Evolutionary conservation across 2,329 filamentous ascomycete species (phyloP).

Genomic region (Calonectria fujianensis): DNA sequence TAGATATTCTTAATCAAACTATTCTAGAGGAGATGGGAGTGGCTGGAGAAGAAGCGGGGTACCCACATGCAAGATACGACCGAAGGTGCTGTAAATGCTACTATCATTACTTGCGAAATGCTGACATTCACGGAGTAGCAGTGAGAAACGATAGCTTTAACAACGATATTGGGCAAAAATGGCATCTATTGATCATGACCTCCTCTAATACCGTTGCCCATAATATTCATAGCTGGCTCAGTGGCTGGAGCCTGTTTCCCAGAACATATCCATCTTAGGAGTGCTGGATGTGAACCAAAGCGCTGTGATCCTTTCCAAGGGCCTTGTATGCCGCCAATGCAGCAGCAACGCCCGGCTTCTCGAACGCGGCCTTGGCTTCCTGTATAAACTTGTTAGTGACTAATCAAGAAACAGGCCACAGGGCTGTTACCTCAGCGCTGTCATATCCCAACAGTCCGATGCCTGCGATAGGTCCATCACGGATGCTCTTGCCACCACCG

Average conservation of each 20-base stretch:
- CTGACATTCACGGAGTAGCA: not conserved
- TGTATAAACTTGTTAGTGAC: not conserved
- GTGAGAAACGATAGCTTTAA: not conserved
- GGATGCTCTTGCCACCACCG: conserved; percentile 27
- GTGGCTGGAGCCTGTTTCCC: not conserved
- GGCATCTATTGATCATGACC: not conserved
- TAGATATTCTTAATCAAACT: too few species aligned
- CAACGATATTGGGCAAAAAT: not conserved
- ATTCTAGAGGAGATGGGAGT: too few species aligned
- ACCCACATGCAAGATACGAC: too few species aligned
- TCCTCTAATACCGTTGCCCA: not conserved
- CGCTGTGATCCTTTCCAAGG: conserved; percentile 30
- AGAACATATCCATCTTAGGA: not conserved
- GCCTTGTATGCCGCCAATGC: conserved; percentile 31
- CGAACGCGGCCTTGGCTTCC: conserved; percentile 34
- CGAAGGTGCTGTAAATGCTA: too few species aligned
- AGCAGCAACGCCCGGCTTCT: conserved; percentile 28
- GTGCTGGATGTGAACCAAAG: conserved; percentile 25
- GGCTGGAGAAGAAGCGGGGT: too few species aligned
- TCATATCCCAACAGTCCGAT: conserved; percentile 35
- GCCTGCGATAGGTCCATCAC: conserved; percentile 31
- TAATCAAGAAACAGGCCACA: not conserved
- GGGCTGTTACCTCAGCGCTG: conserved; percentile 29
- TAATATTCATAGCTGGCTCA: not conserved
- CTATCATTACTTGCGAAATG: too few species aligned